A percentile compares a stretch with the other conserved stretches of the same genome.
Conservation (phyloP, 75 land plant species). For the Pseudotsuga menziesii region DNA sequence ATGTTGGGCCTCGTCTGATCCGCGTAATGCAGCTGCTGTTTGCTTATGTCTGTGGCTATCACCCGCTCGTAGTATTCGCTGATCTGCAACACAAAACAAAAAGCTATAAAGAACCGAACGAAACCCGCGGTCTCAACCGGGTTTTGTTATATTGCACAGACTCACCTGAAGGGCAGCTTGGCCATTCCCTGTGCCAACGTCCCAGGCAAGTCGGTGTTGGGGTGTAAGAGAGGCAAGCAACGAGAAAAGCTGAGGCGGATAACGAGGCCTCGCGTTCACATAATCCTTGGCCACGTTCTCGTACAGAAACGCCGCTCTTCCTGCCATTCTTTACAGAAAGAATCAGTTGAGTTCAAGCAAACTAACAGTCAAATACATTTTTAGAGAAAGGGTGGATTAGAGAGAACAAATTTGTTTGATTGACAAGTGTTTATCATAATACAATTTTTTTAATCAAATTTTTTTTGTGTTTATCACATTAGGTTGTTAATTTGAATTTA, state of each 20-base stretch:
- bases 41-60: slow-evolving; percentile 74
- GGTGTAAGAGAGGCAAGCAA: slow-evolving; percentile 69
- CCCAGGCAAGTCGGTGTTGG: slow-evolving; percentile 60
- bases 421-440: too few species aligned
- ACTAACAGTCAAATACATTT: too few species aligned
- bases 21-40: slow-evolving; percentile 48
- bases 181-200: slow-evolving; percentile 85
- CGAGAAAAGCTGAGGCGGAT: slow-evolving; percentile 56
- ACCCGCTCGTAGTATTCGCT: slow-evolving; percentile 41
- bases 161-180: slow-evolving; percentile 53
- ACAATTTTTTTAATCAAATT: too few species aligned
- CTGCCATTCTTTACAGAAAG: too few species aligned
- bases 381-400: too few species aligned
- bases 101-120: too few species aligned
- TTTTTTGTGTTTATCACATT: too few species aligned
- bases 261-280: slow-evolving; percentile 46
- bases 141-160: slow-evolving; percentile 21
- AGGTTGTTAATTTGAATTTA: too few species aligned
- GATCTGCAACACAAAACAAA: too few species aligned
- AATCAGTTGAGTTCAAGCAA: too few species aligned
- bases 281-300: slow-evolving; percentile 54
- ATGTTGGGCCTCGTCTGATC: slow-evolving; percentile 49
- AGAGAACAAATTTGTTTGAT: too few species aligned
- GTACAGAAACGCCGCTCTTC: slow-evolving; percentile 12
- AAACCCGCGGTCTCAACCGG: too few species aligned